Evolutionary conservation across 2,329 filamentous ascomycete species (phyloP), one percentile per base, ranked within the genome.

Genomic region (Myriosclerotinia duriaeana): DNA sequence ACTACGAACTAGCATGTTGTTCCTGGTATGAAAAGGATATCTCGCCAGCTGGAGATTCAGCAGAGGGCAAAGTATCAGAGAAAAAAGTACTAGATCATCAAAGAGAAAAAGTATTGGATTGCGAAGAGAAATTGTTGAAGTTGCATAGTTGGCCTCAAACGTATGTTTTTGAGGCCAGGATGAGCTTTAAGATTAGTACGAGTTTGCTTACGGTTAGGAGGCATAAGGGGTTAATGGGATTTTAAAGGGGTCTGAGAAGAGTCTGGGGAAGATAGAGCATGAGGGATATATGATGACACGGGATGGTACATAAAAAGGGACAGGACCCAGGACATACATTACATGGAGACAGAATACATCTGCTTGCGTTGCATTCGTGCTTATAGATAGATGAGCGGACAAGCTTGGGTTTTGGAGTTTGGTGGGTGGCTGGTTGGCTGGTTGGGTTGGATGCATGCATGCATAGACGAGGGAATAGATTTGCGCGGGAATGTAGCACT

Each of bases 1-100:
- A 92, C 71, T 97, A 97, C 77, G 95, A 99, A 78, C 86, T 95
- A 80, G 93, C 88, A 0, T 92, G 90, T 9, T 86, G 91, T 65
- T 80, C 89, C 1, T 99, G 94, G 93, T 83, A 85, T 66, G 89
- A 94, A 73, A 83, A 77, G 40, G 74, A 76, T 36, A 64, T 76
- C 6, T 66, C 70, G 7, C 72, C 69, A 20, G 61, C 30, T 9
- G 74, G 78, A 34, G 77, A 80, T 1, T 76, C 75, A 7, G 69
- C 72, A 2, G 85, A 85, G 77, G 76, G 88, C 22, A 77, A 84
- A 20, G 84, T 89, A 73, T 91, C 88, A 74, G 83, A 86, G 70
- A 79, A 81, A 54, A 87, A 87, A 78, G 78, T 94, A 30, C 84
- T 88, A 46, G 87, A 87, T 74, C 87, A 77, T 40, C 77, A 80